Evolutionary conservation across 2,329 filamentous ascomycete species (phyloP).

Genomic region (Scedosporium dehoogii): DNA sequence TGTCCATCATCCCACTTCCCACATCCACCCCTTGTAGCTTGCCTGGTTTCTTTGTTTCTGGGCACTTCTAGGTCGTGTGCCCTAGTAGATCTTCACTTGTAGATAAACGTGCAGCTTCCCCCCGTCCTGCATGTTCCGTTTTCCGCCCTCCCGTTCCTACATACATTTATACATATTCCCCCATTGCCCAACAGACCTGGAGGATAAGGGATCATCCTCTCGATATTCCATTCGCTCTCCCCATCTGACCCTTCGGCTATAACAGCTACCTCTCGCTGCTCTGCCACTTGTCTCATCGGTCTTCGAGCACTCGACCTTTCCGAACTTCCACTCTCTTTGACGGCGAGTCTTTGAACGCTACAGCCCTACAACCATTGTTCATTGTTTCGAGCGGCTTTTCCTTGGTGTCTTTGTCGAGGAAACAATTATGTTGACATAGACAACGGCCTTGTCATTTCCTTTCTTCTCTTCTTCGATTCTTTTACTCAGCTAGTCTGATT

Average conservation of each 20-base stretch:
- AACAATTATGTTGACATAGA: neutral
- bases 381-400: neutral
- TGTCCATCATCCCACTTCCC: neutral
- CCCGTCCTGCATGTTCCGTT: conserved; percentile 1
- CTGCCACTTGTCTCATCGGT: too few species aligned
- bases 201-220: neutral
- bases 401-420: neutral
- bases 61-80: neutral
- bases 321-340: neutral
- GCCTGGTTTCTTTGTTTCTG: neutral
- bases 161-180: neutral
- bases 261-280: neutral
- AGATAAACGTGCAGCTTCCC: conserved; percentile 3
- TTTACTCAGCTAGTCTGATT: conserved; percentile 3
- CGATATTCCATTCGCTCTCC: neutral
- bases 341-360: neutral
- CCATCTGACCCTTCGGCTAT: neutral
- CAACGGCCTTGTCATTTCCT: neutral
- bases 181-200: neutral
- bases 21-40: neutral
- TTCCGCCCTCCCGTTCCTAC: neutral
- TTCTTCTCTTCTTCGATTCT: conserved; percentile 3
- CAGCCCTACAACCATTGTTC: neutral
- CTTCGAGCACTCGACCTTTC: neutral
- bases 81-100: neutral